These are phyloP conservation scores for Juglanconis oblonga DNA, from an alignment of 2,329 filamentous ascomycete genomes.

Conservation along the genomic window DNA sequence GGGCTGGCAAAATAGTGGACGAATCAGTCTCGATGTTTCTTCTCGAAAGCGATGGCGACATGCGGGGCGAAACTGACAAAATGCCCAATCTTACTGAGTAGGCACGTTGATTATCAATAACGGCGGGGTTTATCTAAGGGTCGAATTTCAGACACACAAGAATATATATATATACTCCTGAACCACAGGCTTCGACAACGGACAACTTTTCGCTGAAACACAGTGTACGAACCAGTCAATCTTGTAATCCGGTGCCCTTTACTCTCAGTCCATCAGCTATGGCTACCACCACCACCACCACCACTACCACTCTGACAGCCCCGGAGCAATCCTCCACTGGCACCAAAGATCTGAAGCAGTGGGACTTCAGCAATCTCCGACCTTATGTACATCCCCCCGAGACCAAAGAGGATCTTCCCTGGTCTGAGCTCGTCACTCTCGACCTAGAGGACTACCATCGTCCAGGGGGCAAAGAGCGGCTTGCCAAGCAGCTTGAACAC, in stretches of 20 bases:
- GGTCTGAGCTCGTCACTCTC: slow-evolving; percentile 56
- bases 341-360: slow-evolving; percentile 20
- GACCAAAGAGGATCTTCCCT: slow-evolving; percentile 42
- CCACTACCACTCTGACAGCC: slow-evolving; percentile 17
- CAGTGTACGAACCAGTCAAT: neutral
- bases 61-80: neutral
- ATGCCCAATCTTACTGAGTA: neutral
- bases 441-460: slow-evolving; percentile 52
- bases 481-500: slow-evolving; percentile 53
- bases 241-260: neutral
- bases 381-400: slow-evolving; percentile 43
- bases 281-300: slow-evolving; percentile 20
- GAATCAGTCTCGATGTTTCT: neutral
- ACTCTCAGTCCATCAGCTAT: neutral
- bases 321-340: neutral
- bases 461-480: slow-evolving; percentile 50
- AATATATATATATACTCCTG: neutral
- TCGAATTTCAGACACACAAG: neutral
- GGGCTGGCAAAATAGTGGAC: neutral
- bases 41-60: neutral
- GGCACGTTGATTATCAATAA: neutral
- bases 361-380: slow-evolving; percentile 29
- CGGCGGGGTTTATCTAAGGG: neutral
- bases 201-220: no score
- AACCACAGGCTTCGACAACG: neutral